Conservation (phyloP, 768 basidiomycete species). For the Tricholoma terreum region DNA sequence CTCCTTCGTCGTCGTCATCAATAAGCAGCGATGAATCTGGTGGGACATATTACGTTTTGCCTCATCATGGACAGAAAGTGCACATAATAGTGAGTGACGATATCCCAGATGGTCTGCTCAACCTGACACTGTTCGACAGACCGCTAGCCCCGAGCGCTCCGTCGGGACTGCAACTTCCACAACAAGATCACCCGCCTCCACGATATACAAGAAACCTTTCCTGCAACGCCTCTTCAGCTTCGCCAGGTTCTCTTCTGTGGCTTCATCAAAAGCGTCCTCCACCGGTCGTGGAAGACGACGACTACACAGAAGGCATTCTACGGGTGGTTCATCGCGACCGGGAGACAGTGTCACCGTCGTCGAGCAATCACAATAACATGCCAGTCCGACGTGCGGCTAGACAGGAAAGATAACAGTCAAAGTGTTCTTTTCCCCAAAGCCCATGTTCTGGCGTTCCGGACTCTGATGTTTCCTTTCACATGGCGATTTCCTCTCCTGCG, state of each 20-base stretch:
- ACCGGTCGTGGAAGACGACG: constrained; percentile 35
- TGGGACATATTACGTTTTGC: constrained; percentile 74
- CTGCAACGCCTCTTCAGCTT: constrained; percentile 59
- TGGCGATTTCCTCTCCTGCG: no score
- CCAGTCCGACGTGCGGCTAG: background rate
- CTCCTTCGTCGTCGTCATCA: constrained; percentile 35
- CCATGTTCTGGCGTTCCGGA: background rate
- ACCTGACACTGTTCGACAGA: constrained; percentile 24
- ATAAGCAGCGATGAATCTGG: constrained; percentile 54
- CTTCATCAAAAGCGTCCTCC: constrained; percentile 34
- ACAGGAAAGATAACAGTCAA: background rate
- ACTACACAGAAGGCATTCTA: constrained; percentile 51
- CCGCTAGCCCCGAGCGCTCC: constrained; percentile 45
- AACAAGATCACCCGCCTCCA: constrained; percentile 51
- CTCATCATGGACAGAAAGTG: constrained; percentile 69
- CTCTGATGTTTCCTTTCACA: background rate
- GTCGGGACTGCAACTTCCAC: constrained; percentile 58
- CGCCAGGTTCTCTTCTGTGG: constrained; percentile 42
- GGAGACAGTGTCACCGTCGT: constrained; percentile 14
- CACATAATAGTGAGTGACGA: constrained; percentile 63
- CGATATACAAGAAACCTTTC: constrained; percentile 48
- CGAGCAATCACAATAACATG: background rate
- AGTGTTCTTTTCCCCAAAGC: background rate
- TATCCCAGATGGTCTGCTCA: constrained; percentile 6
- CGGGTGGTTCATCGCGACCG: constrained; percentile 29